Evolutionary conservation across 164 flowering plant species (phyloP), one percentile per base, ranked within the genome.

Genomic region (Cinnamomum chago): DNA sequence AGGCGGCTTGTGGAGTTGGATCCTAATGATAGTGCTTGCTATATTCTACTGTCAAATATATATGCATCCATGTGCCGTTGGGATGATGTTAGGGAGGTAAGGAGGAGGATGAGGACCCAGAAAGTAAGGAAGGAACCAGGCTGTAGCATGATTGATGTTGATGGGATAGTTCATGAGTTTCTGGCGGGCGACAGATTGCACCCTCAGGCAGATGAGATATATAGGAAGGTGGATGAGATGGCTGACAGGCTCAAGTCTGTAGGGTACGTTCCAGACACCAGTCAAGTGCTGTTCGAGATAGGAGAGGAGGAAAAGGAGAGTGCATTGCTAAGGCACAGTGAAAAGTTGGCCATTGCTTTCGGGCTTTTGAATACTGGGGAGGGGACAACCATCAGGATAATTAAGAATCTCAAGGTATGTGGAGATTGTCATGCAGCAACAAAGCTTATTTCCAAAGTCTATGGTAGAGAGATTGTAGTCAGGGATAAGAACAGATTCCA

Each of bases 121-220:
- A 79, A 85, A 35, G 75, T 87, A 77, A 77, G 60, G 47, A 86
- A 84, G 76, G 72, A 78, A 65, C 88, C 90, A 30, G 91, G 90
- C 17, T 83, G 84, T 71, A 86, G 91, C 74, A 86, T 85, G 85
- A 81, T 85, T 28, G 73, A 73, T 12, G 70, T 84, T 50, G 76
- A 71, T 2, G 85, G 85, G 51, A 81, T 25, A 28, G 74, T 81
- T 5, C 76, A 77, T 35, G 75, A 71, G 69, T 89, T 87, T 75
- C 84, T 80, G 60, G 85, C 76, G 73, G 88, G 85, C 40, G 85
- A 85, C 58, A 27, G 74, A 73, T 79, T 83, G 17, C 82, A 80
- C 73, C 73, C 83, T 25, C 12, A 30, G 35, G 35, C 35, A 4
- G 35, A 30, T 3, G 35, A 30, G 5, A 30, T 30, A 30, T 30